These are phyloP conservation scores for Kalanchoe fedtschenkoi DNA, from an alignment of 164 flowering plant species.

Conservation along the genomic window DNA sequence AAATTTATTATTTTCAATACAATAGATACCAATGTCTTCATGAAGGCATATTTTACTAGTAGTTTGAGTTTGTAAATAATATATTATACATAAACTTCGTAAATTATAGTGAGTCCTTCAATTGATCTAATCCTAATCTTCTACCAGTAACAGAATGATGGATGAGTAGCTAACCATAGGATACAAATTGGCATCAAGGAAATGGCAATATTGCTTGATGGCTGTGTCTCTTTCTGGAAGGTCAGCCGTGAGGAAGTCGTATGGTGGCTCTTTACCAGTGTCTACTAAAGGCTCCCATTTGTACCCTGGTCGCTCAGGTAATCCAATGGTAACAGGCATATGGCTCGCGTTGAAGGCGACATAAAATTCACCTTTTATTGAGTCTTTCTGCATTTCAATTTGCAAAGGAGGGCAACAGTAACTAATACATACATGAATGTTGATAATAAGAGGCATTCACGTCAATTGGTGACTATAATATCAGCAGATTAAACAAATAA, in stretches of 20 bases:
- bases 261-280: constrained; percentile 79
- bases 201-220: constrained; percentile 58
- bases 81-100: no score
- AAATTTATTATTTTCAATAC: no score
- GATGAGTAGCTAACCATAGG: constrained; percentile 96
- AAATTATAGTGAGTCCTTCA: no score
- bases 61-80: no score
- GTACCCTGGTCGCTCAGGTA: constrained; percentile 79
- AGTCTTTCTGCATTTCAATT: constrained; percentile 45
- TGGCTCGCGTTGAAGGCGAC: constrained; percentile 81
- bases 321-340: constrained; percentile 39
- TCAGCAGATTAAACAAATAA: no score
- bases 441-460: no score
- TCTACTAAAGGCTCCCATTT: constrained; percentile 89
- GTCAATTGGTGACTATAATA: no score
- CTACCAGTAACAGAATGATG: constrained; percentile 46
- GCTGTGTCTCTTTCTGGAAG: constrained; percentile 43
- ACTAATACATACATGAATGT: no score
- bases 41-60: no score
- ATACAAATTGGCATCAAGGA: constrained; percentile 59
- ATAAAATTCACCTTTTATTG: constrained; percentile 59
- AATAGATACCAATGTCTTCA: no score
- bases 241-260: constrained; percentile 58
- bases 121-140: constrained; percentile 20
- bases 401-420: no score